These are phyloP conservation scores for Colletotrichum sp. DNA, from an alignment of 2,329 filamentous ascomycete genomes.

Conservation along the genomic window DNA sequence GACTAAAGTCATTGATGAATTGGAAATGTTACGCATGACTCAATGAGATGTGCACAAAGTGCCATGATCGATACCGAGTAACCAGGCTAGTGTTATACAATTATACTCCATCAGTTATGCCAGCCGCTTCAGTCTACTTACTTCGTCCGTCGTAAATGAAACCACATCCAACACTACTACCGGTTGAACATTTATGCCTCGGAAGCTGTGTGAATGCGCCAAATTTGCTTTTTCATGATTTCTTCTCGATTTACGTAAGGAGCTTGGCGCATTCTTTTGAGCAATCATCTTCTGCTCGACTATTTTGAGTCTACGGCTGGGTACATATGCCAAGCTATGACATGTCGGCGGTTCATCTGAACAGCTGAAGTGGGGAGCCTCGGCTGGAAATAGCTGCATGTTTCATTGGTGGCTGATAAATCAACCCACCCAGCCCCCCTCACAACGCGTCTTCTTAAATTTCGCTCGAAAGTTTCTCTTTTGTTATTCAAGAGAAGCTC, in stretches of 20 bases:
- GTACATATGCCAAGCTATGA: neutral
- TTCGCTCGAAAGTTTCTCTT: neutral
- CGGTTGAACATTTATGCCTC: neutral
- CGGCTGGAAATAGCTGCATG: neutral
- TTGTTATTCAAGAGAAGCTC: neutral
- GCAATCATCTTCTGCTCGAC: neutral
- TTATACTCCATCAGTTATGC: too few relatives aligned
- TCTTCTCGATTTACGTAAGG: neutral
- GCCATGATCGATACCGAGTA: neutral
- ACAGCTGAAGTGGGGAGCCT: neutral
- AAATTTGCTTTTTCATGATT: neutral
- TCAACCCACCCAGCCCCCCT: neutral
- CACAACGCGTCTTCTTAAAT: neutral
- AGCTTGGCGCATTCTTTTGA: neutral
- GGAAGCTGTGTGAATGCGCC: neutral
- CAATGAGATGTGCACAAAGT: neutral
- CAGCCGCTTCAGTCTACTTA: neutral
- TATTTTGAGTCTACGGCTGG: neutral
- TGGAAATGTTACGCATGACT: neutral
- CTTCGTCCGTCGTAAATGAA: neutral
- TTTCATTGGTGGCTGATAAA: neutral
- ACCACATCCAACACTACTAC: neutral
- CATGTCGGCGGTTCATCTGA: neutral
- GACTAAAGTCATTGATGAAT: neutral
- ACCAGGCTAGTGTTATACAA: neutral